These are phyloP conservation scores for Fusarium torreyae DNA, from an alignment of 2,329 filamentous ascomycete species.

Conservation along the genomic window DNA sequence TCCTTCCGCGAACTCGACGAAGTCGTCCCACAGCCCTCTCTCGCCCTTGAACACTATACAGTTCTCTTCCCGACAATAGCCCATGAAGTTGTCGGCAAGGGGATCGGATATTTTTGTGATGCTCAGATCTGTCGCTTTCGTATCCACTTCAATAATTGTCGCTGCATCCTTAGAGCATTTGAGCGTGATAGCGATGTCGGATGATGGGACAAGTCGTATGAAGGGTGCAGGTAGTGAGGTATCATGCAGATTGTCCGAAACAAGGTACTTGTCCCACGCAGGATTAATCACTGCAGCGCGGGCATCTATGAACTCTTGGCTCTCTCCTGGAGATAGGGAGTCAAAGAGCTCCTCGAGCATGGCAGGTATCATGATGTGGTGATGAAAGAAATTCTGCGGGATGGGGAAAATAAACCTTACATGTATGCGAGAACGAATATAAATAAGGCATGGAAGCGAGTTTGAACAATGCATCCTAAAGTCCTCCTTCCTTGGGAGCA, in stretches of 20 bases:
- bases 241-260: conserved; percentile 11
- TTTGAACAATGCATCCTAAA: no score
- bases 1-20: conserved; percentile 37
- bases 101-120: conserved; percentile 34
- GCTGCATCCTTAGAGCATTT: conserved; percentile 20
- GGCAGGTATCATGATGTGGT: conserved; percentile 28
- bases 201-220: conserved; percentile 30
- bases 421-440: neutral
- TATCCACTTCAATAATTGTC: no score
- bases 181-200: conserved; percentile 29
- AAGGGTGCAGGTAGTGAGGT: conserved; percentile 9
- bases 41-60: conserved; percentile 48
- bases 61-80: conserved; percentile 31
- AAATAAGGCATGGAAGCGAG: no score
- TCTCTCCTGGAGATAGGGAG: neutral
- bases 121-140: conserved; percentile 19
- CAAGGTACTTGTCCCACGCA: conserved; percentile 38
- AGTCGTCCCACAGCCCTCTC: conserved; percentile 32
- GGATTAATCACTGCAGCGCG: conserved; percentile 24
- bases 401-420: no score
- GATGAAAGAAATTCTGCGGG: no score
- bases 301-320: neutral
- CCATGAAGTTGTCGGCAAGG: conserved; percentile 46
- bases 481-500: neutral
- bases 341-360: conserved; percentile 16